Evolutionary conservation across 345 rosid species (phyloP).

Genomic region (Geranium rotundifolium): DNA sequence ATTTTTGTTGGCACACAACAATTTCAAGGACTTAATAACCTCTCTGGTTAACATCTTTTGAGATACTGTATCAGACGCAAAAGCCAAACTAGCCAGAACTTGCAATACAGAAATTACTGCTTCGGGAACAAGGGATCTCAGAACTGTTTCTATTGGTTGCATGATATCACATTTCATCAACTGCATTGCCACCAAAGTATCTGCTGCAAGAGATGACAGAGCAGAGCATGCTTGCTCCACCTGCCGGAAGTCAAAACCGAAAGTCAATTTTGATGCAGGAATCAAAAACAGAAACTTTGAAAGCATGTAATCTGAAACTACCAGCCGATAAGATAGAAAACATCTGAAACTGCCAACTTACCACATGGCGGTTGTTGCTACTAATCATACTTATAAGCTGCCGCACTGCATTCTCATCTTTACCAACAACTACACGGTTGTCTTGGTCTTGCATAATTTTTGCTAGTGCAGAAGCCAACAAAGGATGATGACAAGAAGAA

Average conservation of each 20-base stretch:
- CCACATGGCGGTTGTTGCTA: constrained; percentile 88
- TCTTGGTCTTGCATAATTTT: constrained; percentile 96
- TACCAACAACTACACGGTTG: constrained; percentile 74
- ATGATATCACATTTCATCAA: constrained; percentile 94
- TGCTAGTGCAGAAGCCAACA: constrained; percentile 90
- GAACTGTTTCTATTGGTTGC: constrained; percentile 85
- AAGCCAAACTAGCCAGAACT: constrained; percentile 79
- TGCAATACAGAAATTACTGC: constrained; percentile 85
- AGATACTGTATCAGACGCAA: constrained; percentile 71
- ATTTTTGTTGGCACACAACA: constrained; percentile 69
- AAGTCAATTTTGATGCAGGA: background rate
- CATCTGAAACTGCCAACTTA: constrained; percentile 20
- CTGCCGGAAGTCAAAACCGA: constrained; percentile 32
- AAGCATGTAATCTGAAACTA: background rate
- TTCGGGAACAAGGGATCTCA: constrained; percentile 59
- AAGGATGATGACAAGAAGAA: constrained; percentile 97
- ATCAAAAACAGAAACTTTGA: background rate
- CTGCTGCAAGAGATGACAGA: constrained; percentile 86
- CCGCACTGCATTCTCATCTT: constrained; percentile 97
- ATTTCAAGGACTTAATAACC: constrained; percentile 64
- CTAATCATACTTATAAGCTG: constrained; percentile 99
- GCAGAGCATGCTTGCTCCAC: constrained; percentile 96
- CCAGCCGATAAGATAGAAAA: constrained; percentile 6
- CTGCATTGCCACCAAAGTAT: constrained; percentile 79
- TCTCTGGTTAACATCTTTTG: constrained; percentile 91